Percentiles rank a stretch among this genome's conserved stretches.
Evolutionary conservation across 768 basidiomycete genomes (phyloP).

Genomic region (Rhodotorula kratochvilovae): DNA sequence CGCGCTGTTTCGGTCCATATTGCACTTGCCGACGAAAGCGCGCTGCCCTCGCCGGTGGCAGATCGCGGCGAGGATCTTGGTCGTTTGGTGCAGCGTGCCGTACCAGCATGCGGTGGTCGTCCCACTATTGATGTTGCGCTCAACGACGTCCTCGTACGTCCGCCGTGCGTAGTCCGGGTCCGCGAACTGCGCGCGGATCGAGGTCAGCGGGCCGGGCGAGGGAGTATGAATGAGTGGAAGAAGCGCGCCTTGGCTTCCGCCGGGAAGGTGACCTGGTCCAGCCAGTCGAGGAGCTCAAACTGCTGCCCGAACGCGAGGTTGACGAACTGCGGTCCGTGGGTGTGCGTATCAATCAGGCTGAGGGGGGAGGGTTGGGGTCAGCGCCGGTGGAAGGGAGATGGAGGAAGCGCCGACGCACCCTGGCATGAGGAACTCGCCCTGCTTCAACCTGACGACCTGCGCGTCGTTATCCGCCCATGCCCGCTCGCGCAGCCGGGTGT

Average conservation of each 20-base stretch:
- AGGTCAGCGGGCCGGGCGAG: no score
- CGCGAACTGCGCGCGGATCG: conserved; percentile 51
- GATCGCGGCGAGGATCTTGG: conserved; percentile 73
- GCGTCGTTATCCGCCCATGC: conserved; percentile 9
- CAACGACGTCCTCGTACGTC: conserved; percentile 68
- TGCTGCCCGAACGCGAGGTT: conserved; percentile 60
- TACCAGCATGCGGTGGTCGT: conserved; percentile 81
- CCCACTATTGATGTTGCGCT: conserved; percentile 47
- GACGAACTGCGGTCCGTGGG: conserved; percentile 64
- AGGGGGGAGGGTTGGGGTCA: not conserved
- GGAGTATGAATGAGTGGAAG: not conserved
- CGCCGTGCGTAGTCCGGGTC: conserved; percentile 65
- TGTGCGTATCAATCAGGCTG: conserved; percentile 42
- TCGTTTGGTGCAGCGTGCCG: conserved; percentile 71
- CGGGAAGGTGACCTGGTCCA: conserved; percentile 73
- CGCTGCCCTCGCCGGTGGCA: conserved; percentile 59
- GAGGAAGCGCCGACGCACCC: conserved; percentile 19
- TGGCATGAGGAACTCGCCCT: conserved; percentile 41
- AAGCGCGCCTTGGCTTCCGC: conserved; percentile 59
- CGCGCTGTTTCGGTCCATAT: conserved; percentile 78
- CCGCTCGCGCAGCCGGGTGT: not conserved
- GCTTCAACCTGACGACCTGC: not conserved
- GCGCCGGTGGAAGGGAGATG: no score
- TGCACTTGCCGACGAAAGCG: conserved; percentile 64
- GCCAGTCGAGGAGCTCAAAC: conserved; percentile 84